Conservation (phyloP, 2,329 filamentous ascomycete species). For the Phoma sp. region DNA sequence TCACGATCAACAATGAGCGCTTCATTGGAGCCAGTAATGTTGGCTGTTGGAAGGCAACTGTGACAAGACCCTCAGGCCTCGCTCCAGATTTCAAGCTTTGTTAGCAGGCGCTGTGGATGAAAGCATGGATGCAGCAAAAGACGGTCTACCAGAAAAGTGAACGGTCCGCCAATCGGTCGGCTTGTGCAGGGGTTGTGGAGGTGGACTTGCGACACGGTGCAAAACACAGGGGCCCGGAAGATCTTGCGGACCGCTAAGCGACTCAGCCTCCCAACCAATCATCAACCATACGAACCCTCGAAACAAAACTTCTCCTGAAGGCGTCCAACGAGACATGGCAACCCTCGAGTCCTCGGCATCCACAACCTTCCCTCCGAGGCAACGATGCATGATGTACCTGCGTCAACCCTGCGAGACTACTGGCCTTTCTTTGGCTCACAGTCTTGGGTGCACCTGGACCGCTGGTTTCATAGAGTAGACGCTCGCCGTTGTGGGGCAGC, state of each 20-base stretch:
- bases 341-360: conserved; percentile 18
- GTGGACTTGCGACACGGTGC: conserved; percentile 36
- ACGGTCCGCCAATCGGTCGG: conserved; percentile 37
- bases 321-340: conserved; percentile 20
- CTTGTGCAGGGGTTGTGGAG: conserved; percentile 21
- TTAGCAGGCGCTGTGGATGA: conserved; percentile 22
- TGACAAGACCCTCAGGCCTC: conserved; percentile 20
- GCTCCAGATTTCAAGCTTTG: conserved; percentile 27
- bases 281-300: conserved; percentile 14
- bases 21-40: conserved; percentile 24
- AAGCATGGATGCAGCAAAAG: conserved; percentile 14
- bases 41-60: conserved; percentile 11
- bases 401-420: conserved; percentile 20
- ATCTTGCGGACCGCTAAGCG: conserved; percentile 35
- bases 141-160: conserved; percentile 21
- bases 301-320: conserved; percentile 39
- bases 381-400: conserved; percentile 40
- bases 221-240: conserved; percentile 38
- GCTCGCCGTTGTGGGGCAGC: conserved; percentile 36
- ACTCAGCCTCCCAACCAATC: conserved; percentile 36
- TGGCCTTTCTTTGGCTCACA: conserved; percentile 40
- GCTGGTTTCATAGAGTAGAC: conserved; percentile 42
- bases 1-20: conserved; percentile 12
- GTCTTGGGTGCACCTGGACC: conserved; percentile 27
- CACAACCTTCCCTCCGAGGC: conserved; percentile 25